These are phyloP conservation scores for Prosopis cineraria DNA, from an alignment of 306 rosid species.

Conservation along the genomic window DNA sequence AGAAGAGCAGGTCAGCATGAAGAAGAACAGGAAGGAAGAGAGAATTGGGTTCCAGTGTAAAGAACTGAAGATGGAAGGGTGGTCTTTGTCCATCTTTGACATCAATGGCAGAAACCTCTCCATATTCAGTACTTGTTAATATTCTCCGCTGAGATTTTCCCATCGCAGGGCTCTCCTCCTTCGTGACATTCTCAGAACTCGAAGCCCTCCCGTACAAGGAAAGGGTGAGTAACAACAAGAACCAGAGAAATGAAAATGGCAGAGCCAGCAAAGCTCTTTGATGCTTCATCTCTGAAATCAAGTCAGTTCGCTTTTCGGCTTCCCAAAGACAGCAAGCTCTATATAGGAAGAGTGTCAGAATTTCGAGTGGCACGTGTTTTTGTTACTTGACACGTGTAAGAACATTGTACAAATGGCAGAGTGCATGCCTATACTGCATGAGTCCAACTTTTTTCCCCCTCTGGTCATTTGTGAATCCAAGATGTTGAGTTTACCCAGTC, in stretches of 20 bases:
- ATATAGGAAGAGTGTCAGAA: conserved; percentile 35
- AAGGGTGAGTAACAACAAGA: conserved; percentile 35
- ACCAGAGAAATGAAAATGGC: conserved; percentile 21
- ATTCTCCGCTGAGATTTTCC: conserved; percentile 51
- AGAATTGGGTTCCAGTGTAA: conserved; percentile 82
- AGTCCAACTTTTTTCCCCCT: not conserved
- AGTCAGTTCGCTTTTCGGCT: conserved; percentile 14
- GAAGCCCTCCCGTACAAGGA: conserved; percentile 39
- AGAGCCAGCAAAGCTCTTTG: conserved; percentile 12
- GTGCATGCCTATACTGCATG: conserved; percentile 15
- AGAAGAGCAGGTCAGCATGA: conserved; percentile 76
- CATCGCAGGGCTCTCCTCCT: conserved; percentile 46
- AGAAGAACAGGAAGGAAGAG: conserved; percentile 87
- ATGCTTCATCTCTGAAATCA: conserved; percentile 24
- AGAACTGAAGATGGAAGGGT: conserved; percentile 74
- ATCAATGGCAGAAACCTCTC: conserved; percentile 62
- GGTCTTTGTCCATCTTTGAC: conserved; percentile 45
- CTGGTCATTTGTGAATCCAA: not conserved
- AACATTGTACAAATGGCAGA: conserved; percentile 47
- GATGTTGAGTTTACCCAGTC: conserved; percentile 17
- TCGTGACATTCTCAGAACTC: conserved; percentile 33
- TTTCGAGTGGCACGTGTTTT: conserved; percentile 44
- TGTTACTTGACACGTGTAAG: conserved; percentile 55
- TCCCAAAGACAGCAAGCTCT: conserved; percentile 35
- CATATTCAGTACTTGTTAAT: conserved; percentile 54